Percentiles rank a stretch among this genome's conserved stretches.
Evolutionary conservation across 768 basidiomycete genomes (phyloP).

Genomic region (Daedaleopsis sinensis): DNA sequence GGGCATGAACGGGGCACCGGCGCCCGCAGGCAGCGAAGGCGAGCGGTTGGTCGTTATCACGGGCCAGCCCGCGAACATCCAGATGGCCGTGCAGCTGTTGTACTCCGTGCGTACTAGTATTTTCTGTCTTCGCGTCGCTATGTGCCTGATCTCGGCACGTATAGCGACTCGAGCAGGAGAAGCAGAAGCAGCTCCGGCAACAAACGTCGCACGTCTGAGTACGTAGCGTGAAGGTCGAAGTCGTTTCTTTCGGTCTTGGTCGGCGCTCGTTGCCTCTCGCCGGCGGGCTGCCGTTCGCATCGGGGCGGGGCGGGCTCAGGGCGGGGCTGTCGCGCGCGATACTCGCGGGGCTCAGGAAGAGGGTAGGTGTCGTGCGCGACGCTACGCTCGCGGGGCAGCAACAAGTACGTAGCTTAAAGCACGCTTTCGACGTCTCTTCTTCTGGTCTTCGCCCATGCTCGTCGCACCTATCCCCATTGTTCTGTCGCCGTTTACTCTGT

Average conservation of each 20-base stretch:
- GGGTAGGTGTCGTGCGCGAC: too few species aligned
- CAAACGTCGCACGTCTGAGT: slow-evolving; percentile 20
- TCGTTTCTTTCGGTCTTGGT: slow-evolving; percentile 7
- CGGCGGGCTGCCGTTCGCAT: too few species aligned
- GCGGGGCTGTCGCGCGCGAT: too few species aligned
- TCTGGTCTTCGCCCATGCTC: too few species aligned
- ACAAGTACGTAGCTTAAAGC: too few species aligned
- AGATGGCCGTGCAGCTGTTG: slow-evolving; percentile 92
- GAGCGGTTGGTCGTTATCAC: slow-evolving; percentile 96
- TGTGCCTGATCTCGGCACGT: not conserved
- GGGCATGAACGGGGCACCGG: slow-evolving; percentile 70
- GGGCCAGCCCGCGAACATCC: slow-evolving; percentile 92
- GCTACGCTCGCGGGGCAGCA: too few species aligned
- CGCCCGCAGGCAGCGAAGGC: slow-evolving; percentile 77
- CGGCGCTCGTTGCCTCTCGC: too few species aligned
- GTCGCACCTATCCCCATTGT: not conserved
- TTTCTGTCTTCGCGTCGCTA: not conserved
- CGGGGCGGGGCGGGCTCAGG: too few species aligned
- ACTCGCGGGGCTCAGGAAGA: too few species aligned
- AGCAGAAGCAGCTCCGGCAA: slow-evolving; percentile 73
- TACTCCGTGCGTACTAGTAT: slow-evolving; percentile 67
- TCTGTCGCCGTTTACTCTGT: not conserved
- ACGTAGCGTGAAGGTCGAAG: not conserved
- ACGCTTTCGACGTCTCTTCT: too few species aligned
- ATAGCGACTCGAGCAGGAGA: slow-evolving; percentile 86